phyloP scores from a whole-genome alignment of 176 grass and related monocot species.

The Aegilops sharonensis region DNA sequence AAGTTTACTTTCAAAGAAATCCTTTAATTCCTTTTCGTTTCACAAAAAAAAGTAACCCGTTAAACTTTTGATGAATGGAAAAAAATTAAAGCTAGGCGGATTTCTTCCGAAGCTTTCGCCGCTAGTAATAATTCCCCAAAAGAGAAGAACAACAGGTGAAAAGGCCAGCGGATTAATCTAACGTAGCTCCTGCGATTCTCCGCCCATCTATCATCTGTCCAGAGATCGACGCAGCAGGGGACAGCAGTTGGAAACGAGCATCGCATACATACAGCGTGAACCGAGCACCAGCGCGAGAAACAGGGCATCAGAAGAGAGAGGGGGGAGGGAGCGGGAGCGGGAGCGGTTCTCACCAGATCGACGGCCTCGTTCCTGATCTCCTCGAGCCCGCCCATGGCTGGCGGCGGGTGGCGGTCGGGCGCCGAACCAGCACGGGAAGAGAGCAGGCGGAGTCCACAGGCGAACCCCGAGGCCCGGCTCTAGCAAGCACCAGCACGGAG shows the following conservation, averaged over 20 bases:
- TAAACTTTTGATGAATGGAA: not conserved
- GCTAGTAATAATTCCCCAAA: not conserved
- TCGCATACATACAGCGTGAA: not conserved
- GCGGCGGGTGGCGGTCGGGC: not conserved
- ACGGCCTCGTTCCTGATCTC: slow-evolving; percentile 85
- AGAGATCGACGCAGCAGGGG: not conserved
- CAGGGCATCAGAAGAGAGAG: too few relatives aligned
- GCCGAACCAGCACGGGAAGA: slow-evolving; percentile 17
- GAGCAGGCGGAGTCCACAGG: not conserved
- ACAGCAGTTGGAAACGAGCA: not conserved
- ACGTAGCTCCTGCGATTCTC: not conserved
- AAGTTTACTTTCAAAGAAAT: not conserved
- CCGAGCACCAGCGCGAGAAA: not conserved
- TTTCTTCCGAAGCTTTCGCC: not conserved
- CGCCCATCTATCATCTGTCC: not conserved
- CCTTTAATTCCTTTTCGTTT: not conserved
- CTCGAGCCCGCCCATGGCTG: slow-evolving; percentile 71
- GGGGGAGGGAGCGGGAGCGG: not conserved
- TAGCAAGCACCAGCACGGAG: not conserved
- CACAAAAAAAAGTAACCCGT: not conserved
- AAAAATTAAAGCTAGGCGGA: not conserved
- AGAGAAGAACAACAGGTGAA: not conserved
- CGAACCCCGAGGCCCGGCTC: not conserved
- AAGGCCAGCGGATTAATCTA: not conserved
- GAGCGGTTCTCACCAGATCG: slow-evolving; percentile 68